These are phyloP conservation scores for Aspergillus floridensis DNA, from an alignment of 2,329 filamentous ascomycete species.

Conservation along the genomic window DNA sequence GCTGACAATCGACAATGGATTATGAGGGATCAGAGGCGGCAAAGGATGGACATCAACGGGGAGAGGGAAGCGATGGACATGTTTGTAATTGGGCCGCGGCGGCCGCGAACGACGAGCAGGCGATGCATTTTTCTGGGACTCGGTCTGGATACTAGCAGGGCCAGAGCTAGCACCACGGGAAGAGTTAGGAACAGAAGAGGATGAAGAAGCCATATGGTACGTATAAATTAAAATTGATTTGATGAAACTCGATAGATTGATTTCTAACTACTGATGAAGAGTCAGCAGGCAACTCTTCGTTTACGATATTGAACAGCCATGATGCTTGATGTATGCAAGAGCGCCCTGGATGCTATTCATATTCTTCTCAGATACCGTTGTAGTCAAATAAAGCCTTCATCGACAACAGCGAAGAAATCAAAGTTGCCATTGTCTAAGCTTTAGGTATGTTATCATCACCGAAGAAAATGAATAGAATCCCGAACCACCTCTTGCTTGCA, in stretches of 20 bases:
- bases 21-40: slow-evolving; percentile 84
- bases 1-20: slow-evolving; percentile 83
- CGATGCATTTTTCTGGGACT: slow-evolving; percentile 16
- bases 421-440: slow-evolving; percentile 48
- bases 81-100: slow-evolving; percentile 58
- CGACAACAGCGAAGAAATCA: slow-evolving; percentile 53
- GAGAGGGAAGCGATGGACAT: slow-evolving; percentile 77
- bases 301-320: slow-evolving; percentile 11
- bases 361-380: slow-evolving; percentile 90
- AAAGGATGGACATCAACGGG: slow-evolving; percentile 81
- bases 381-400: slow-evolving; percentile 68
- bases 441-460: slow-evolving; percentile 47
- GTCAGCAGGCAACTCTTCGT: slow-evolving; percentile 23
- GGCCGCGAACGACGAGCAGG: slow-evolving; percentile 29
- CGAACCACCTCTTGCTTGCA: slow-evolving; percentile 13
- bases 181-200: slow-evolving; percentile 14
- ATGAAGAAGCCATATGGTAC: slow-evolving; percentile 29
- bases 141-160: slow-evolving; percentile 14
- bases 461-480: slow-evolving; percentile 26
- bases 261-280: slow-evolving; percentile 25
- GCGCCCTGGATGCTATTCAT: slow-evolving; percentile 13
- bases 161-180: slow-evolving; percentile 8
- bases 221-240: slow-evolving; percentile 21
- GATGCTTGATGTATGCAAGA: slow-evolving; percentile 6
- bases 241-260: slow-evolving; percentile 16